Percentiles rank a stretch among this genome's conserved stretches.
phyloP scores from a whole-genome alignment of 2,329 filamentous ascomycete species.

The Blumeria graminis region DNA sequence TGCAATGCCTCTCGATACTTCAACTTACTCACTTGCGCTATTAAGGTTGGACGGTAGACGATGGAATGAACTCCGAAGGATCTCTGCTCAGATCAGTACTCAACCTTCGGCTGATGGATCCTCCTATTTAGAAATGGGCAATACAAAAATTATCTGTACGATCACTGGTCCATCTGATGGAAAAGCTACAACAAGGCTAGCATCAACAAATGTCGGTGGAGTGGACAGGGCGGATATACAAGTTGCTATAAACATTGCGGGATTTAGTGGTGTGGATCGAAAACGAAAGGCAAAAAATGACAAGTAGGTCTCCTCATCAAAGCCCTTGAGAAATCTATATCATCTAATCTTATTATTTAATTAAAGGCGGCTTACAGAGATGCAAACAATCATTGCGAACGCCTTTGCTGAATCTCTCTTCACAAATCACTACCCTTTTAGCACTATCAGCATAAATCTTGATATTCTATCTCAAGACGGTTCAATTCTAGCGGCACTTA shows the following conservation, averaged over 20 bases:
- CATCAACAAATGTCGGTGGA: constrained; percentile 2
- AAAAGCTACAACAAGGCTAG: constrained; percentile 21
- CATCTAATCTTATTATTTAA: background rate
- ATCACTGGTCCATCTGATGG: constrained; percentile 66
- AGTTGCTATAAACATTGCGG: constrained; percentile 65
- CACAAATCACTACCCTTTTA: constrained; percentile 73
- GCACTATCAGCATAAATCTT: constrained; percentile 57
- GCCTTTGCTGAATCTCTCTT: constrained; percentile 60
- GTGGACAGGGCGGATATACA: constrained; percentile 38
- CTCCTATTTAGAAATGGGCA: constrained; percentile 86
- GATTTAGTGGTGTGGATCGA: constrained; percentile 70
- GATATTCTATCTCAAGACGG: constrained; percentile 82
- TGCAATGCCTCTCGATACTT: constrained; percentile 83
- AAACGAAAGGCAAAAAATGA: constrained; percentile 53
- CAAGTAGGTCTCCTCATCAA: constrained; percentile 31
- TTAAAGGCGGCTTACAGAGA: constrained; percentile 25
- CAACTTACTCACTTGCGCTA: constrained; percentile 69
- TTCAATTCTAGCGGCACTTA: constrained; percentile 62
- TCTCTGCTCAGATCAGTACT: constrained; percentile 74
- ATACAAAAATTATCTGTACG: constrained; percentile 89
- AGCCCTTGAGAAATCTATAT: background rate
- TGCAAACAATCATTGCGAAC: constrained; percentile 54
- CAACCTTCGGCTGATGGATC: constrained; percentile 84
- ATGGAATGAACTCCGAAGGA: constrained; percentile 87
- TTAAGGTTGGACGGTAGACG: constrained; percentile 63